Percentiles rank a stretch among this genome's conserved stretches.
Conservation (phyloP, 2,329 filamentous ascomycete genomes). For the Cladophialophora psammophila region DNA sequence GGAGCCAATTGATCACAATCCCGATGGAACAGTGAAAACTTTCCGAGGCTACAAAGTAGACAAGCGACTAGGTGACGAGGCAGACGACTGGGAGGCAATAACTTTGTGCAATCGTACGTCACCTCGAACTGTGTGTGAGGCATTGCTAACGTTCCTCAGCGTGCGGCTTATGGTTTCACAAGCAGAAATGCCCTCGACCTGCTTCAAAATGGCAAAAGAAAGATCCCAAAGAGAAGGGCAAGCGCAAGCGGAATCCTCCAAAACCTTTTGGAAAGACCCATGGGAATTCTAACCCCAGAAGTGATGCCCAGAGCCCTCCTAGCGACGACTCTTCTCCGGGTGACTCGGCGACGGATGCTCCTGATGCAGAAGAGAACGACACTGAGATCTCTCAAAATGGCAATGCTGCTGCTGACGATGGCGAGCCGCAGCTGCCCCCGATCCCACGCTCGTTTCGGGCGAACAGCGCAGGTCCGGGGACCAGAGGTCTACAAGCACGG, state of each 20-base stretch:
- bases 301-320: conserved; percentile 45
- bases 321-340: conserved; percentile 48
- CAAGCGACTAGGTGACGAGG: conserved; percentile 72
- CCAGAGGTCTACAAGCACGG: conserved; percentile 27
- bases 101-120: conserved; percentile 85
- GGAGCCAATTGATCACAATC: conserved; percentile 69
- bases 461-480: conserved; percentile 55
- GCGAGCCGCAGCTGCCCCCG: conserved; percentile 47
- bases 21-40: conserved; percentile 66
- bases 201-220: conserved; percentile 80
- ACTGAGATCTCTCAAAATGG: conserved; percentile 39
- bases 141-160: conserved; percentile 57
- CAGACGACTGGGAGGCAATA: conserved; percentile 75
- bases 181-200: conserved; percentile 84
- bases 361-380: conserved; percentile 37
- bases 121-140: not conserved
- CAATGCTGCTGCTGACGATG: conserved; percentile 45
- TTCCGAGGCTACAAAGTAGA: conserved; percentile 79
- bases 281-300: conserved; percentile 44
- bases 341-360: conserved; percentile 37
- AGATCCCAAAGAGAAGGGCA: conserved; percentile 51
- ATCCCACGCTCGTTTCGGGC: conserved; percentile 54
- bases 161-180: conserved; percentile 93
- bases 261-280: conserved; percentile 47
- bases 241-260: conserved; percentile 43